Conservation (phyloP, 139 green algal genomes). For the Chlamydomonas urium region DNA sequence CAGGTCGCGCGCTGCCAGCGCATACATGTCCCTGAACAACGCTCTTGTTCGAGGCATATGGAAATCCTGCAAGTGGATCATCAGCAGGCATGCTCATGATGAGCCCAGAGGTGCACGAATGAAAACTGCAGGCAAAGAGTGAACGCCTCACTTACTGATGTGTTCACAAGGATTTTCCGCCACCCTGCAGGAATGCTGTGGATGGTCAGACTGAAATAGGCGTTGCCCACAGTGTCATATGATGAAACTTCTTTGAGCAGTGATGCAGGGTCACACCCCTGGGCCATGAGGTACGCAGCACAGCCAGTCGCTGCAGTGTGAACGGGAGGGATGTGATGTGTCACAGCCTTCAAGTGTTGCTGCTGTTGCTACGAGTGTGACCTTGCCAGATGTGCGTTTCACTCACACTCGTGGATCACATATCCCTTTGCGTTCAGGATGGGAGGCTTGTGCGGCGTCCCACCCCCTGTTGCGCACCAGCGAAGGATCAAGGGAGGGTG, state of each 20-base stretch:
- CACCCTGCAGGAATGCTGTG: slow-evolving; percentile 74
- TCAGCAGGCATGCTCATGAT: too few species aligned
- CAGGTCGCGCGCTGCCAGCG: slow-evolving; percentile 2
- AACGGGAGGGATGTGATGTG: slow-evolving; percentile 44
- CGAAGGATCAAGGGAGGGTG: background rate
- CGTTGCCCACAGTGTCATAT: slow-evolving; percentile 84
- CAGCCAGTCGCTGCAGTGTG: slow-evolving; percentile 71
- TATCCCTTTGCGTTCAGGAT: slow-evolving; percentile 74
- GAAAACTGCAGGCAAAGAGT: too few species aligned
- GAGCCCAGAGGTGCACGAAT: too few species aligned
- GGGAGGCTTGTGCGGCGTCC: slow-evolving; percentile 61
- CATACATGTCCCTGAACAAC: slow-evolving; percentile 15
- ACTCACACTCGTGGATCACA: slow-evolving; percentile 74
- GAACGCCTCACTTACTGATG: too few species aligned
- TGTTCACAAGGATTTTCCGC: slow-evolving; percentile 33
- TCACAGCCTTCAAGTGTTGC: too few species aligned
- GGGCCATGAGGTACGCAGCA: slow-evolving; percentile 56
- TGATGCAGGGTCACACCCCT: slow-evolving; percentile 24
- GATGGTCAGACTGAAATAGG: slow-evolving; percentile 73
- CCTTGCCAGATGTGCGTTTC: too few species aligned
- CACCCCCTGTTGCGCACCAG: slow-evolving; percentile 34
- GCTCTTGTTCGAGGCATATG: slow-evolving; percentile 7
- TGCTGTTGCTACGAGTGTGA: too few species aligned
- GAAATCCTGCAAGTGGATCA: too few species aligned
- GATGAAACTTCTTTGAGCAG: slow-evolving; percentile 70